Base-by-base conservation (phyloP, 345 rosid genomes). In the Mangifera indica region DNA sequence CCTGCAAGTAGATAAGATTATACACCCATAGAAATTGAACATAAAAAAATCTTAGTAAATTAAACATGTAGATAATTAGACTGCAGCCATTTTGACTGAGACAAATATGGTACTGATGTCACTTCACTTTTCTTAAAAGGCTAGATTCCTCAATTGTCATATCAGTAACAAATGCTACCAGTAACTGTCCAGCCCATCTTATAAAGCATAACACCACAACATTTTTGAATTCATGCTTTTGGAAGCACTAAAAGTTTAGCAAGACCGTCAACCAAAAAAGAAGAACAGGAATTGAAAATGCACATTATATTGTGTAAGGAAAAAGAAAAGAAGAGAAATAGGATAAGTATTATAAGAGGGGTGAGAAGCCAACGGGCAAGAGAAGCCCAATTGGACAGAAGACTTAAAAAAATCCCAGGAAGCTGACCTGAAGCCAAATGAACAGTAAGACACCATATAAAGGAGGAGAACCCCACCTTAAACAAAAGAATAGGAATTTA, bases 1-100 rank as follows among this genome's bases (percentile, higher is more conserved):
- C 91, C 99, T 95, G 89, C 81, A 85, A 76, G 72, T n/a, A 74
- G 40, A 72, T 62, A 81, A 18, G 44, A 80, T 14, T 55, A 48
- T 17, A 57, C 26, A 53, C 14, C 56, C 60, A 60, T 49, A 34
- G 45, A 63, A 26, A 65, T 26, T 11, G 58, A 22, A 58, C 48
- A 71, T 8, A 63, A 21, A 62, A 69, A 78, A 53, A 58, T 53
- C n/a, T 45, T 58, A 52, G 42, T 45, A 63, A 37, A 65, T 26
- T 14, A 58, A n/a, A 58, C 34, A 71, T 8, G 53, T 34, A 58
- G 69, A 78, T 57, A 57, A 46, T 34, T 58, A 52, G 32, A 29
- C 51, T 24, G 40, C 64, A 76, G 7, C 26, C 14, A 46, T 22
- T 25, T 24, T 10, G 17, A 60, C 20, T 67, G 56, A 61, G 26